phyloP scores from a whole-genome alignment of 108 stramenopile species.

The Pseudonitzschia pungens region DNA sequence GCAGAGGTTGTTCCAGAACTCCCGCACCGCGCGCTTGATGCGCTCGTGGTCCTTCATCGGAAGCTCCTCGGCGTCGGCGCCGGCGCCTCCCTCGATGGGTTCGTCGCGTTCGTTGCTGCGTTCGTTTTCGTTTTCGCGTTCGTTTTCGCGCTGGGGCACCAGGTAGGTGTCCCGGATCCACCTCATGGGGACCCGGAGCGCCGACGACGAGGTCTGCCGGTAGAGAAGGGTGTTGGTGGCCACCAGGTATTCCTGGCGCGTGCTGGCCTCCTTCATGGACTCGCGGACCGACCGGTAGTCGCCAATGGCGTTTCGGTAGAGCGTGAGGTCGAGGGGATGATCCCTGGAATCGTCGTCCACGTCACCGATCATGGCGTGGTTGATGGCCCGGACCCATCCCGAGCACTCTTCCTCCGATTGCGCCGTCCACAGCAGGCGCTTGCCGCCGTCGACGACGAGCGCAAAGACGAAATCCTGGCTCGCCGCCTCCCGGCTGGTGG shows the following conservation, averaged over 20 bases:
- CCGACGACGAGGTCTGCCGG: slow-evolving; percentile 24
- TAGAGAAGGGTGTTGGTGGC: slow-evolving; percentile 29
- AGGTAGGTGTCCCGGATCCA: slow-evolving; percentile 36
- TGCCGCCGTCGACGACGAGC: slow-evolving; percentile 52
- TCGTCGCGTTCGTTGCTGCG: too few species aligned
- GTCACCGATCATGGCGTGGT: slow-evolving; percentile 79
- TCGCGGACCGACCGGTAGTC: slow-evolving; percentile 15
- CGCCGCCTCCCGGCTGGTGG: not conserved
- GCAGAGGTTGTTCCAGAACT: slow-evolving; percentile 70
- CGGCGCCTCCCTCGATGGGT: too few species aligned
- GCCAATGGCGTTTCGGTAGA: slow-evolving; percentile 31
- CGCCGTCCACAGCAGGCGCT: slow-evolving; percentile 63
- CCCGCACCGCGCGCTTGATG: slow-evolving; percentile 33
- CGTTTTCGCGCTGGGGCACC: too few species aligned
- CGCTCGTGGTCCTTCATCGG: slow-evolving; percentile 1
- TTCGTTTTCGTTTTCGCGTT: slow-evolving; percentile 1
- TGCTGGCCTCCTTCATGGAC: slow-evolving; percentile 18
- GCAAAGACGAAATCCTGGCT: slow-evolving; percentile 58
- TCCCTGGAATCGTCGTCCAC: slow-evolving; percentile 26
- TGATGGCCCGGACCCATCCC: slow-evolving; percentile 79
- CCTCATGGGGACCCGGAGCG: slow-evolving; percentile 39
- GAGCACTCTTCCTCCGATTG: slow-evolving; percentile 68
- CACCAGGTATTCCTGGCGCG: slow-evolving; percentile 31
- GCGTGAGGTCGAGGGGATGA: slow-evolving; percentile 21
- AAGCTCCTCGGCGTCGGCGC: too few species aligned